These are phyloP conservation scores for Conticribra weissflogii DNA, from an alignment of 108 stramenopile genomes.

Conservation along the genomic window DNA sequence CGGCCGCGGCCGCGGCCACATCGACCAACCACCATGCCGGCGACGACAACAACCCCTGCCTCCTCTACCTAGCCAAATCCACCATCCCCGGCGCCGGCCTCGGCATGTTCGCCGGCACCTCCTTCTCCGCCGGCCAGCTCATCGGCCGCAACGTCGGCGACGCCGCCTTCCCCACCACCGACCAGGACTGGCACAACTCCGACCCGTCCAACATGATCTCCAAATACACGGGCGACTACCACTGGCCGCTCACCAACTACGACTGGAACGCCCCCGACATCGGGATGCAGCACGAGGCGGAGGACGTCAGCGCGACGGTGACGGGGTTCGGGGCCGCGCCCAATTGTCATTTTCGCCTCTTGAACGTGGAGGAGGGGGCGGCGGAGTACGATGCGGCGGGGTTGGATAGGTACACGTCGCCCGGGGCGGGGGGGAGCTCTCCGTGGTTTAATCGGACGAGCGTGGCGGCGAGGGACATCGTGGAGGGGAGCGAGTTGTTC, in stretches of 20 bases:
- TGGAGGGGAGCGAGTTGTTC: conserved; percentile 75
- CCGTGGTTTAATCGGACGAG: conserved; percentile 50
- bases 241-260: conserved; percentile 54
- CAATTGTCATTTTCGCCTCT: conserved; percentile 52
- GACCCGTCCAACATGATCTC: background rate
- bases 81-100: conserved; percentile 51
- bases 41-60: conserved; percentile 24
- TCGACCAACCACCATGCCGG: conserved; percentile 1
- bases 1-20: background rate
- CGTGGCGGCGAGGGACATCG: conserved; percentile 57
- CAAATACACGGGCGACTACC: conserved; percentile 45
- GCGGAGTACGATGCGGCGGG: conserved; percentile 36
- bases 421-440: conserved; percentile 49
- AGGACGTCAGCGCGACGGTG: conserved; percentile 46
- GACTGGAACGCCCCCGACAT: conserved; percentile 52
- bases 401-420: conserved; percentile 43
- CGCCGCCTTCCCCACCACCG: conserved; percentile 45
- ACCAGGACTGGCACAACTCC: conserved; percentile 54
- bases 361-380: conserved; percentile 45
- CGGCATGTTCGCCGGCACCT: conserved; percentile 41
- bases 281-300: conserved; percentile 38
- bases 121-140: conserved; percentile 21
- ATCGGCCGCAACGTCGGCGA: conserved; percentile 47
- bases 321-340: conserved; percentile 53
- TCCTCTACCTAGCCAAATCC: conserved; percentile 47